phyloP scores from a whole-genome alignment of 2,329 filamentous ascomycete genomes.

The Calonectria pteridis region DNA sequence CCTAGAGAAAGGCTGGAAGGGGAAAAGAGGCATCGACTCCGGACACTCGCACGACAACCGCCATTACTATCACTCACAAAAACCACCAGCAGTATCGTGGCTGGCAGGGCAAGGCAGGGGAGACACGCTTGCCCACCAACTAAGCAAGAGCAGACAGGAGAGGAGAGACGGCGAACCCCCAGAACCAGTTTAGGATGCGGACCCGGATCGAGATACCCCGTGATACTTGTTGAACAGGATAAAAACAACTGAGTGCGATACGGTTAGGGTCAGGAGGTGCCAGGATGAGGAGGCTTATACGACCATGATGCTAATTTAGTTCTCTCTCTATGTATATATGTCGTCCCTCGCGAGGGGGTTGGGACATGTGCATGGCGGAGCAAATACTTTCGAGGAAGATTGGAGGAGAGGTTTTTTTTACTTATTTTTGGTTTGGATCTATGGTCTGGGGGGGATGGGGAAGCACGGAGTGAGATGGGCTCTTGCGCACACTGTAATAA shows the following conservation, averaged over 20 bases:
- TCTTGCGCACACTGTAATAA: constrained; percentile 63
- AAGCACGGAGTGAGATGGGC: constrained; percentile 43
- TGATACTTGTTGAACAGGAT: constrained; percentile 42
- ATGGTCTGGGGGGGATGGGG: constrained; percentile 36
- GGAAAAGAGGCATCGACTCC: constrained; percentile 32
- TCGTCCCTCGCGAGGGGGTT: constrained; percentile 25
- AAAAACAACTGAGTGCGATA: constrained; percentile 38
- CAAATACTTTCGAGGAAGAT: constrained; percentile 31
- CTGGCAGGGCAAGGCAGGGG: constrained; percentile 29
- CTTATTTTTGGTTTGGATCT: constrained; percentile 43
- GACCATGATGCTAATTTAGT: constrained; percentile 42
- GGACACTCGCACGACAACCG: constrained; percentile 40
- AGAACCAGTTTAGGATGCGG: constrained; percentile 38
- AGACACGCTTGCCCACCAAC: constrained; percentile 29
- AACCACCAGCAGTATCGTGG: constrained; percentile 33
- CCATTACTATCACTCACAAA: constrained; percentile 24
- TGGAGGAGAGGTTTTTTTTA: constrained; percentile 42
- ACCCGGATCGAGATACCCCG: constrained; percentile 44
- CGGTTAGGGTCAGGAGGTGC: constrained; percentile 33
- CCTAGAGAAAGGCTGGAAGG: constrained; percentile 24
- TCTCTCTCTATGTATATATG: constrained; percentile 33
- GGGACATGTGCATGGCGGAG: constrained; percentile 32
- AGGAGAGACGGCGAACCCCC: constrained; percentile 28
- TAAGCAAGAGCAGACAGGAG: constrained; percentile 33
- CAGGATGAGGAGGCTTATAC: constrained; percentile 28